These are phyloP conservation scores for Phyllosticta capitalensis DNA, from an alignment of 2,329 filamentous ascomycete genomes.

Conservation along the genomic window DNA sequence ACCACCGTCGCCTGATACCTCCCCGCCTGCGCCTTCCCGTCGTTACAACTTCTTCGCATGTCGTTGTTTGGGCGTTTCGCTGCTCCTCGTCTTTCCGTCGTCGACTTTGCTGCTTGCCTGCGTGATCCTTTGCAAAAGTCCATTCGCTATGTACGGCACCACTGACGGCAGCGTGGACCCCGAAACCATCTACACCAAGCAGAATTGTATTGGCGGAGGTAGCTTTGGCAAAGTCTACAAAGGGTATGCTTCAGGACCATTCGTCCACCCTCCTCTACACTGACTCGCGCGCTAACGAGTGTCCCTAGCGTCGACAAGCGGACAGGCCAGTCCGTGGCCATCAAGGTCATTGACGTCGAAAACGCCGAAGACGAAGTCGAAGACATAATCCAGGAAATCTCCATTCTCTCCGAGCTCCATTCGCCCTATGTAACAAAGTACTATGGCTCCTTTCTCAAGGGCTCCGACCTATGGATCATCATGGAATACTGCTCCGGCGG, in stretches of 20 bases:
- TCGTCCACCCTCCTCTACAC: slow-evolving; percentile 9
- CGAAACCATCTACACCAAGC: slow-evolving; percentile 82
- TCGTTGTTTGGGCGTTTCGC: neutral
- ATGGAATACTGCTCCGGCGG: slow-evolving; percentile 99
- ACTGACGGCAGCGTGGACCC: slow-evolving; percentile 60
- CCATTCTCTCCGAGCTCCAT: slow-evolving; percentile 89
- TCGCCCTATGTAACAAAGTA: slow-evolving; percentile 97
- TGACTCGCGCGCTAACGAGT: neutral
- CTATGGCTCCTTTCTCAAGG: slow-evolving; percentile 92
- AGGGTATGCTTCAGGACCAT: slow-evolving; percentile 51
- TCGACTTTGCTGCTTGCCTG: neutral
- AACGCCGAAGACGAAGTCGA: slow-evolving; percentile 98
- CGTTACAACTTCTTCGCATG: slow-evolving; percentile 2
- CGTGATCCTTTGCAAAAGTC: neutral
- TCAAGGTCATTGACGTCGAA: slow-evolving; percentile 98
- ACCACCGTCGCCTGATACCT: neutral
- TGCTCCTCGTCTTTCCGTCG: neutral
- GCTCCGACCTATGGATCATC: slow-evolving; percentile 95
- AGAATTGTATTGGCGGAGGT: slow-evolving; percentile 59
- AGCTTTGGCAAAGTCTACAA: slow-evolving; percentile 99
- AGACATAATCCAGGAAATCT: slow-evolving; percentile 98
- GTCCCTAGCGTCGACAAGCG: slow-evolving; percentile 71
- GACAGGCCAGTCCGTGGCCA: slow-evolving; percentile 87
- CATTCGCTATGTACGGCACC: slow-evolving; percentile 9
- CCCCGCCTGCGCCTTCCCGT: neutral